Evolutionary conservation across 1,284 basidiomycete species (phyloP), one percentile per base, ranked within the genome.

Genomic region (Marasmius fiardii): DNA sequence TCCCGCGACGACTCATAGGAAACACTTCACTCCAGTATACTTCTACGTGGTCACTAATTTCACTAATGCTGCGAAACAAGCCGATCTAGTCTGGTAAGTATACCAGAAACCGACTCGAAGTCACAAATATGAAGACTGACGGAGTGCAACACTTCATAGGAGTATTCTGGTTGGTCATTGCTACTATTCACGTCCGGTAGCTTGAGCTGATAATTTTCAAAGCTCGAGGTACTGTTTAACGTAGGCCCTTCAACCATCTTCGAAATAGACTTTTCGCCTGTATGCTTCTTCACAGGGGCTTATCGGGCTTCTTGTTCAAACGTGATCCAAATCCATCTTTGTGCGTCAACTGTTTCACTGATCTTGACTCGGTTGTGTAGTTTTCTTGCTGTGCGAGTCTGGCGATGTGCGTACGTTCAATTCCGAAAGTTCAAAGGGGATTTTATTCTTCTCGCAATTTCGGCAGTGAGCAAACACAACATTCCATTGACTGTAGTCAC

Each of bases 141-240:
- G 34, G 37, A 28, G 56, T 44, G 57, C 43, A 28, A 10, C 43
- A n/a, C 41, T 50, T 18, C 49, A 8, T 49, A 81, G 79, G 76
- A 79, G 78, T 57, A 74, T 81, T 50, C 60, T 81, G 53, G 77
- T 77, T 59, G 55, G 74, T 31, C 43, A 7, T 23, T 33, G 6
- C 16, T 10, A n/a, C n/a, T 18, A 48, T 28, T 16, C 14, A n/a
- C 8, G 12, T 57, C 39, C 24, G 50, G 52, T 39, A 6, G 39
- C 31, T 23, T 31, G 20, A 43, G 26, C 11, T 52, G 5, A 18
- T 20, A 44, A 23, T 31, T 28, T 47, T 12, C 41, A 39, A 45
- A 79, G 77, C 70, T 81, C 23, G 80, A 82, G 65, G 80, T 82
- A 6, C 60, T 82, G 33, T 81, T 82, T 64, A 82, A 79, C 61